phyloP scores from a whole-genome alignment of 306 rosid species.

The Quercus parvula region DNA sequence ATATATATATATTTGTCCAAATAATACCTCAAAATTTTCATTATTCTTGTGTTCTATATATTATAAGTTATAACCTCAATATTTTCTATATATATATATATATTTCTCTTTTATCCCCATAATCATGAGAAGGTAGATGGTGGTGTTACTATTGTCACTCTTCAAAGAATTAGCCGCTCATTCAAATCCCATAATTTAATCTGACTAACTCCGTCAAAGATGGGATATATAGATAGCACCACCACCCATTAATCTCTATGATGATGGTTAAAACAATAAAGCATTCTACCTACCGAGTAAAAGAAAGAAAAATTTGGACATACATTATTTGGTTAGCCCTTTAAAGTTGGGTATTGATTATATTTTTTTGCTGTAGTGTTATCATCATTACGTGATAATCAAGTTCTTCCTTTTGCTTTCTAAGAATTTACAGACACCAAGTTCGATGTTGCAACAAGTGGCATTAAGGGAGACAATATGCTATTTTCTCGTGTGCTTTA shows the following conservation, averaged over 20 bases:
- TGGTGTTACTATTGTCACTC: not conserved
- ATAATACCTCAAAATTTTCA: not conserved
- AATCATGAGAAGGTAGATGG: slow-evolving; percentile 12
- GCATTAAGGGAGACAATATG: not conserved
- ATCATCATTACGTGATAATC: slow-evolving; percentile 3
- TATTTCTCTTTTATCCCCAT: not conserved
- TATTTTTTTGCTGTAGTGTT: not conserved
- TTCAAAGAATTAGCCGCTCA: not conserved
- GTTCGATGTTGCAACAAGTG: slow-evolving; percentile 3
- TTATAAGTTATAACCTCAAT: too few relatives aligned
- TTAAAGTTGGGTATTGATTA: not conserved
- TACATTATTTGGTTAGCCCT: slow-evolving; percentile 4
- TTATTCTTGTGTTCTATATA: not conserved
- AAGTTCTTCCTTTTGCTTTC: not conserved
- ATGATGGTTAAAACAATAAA: slow-evolving; percentile 30
- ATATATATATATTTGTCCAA: too few relatives aligned
- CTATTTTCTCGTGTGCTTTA: slow-evolving; percentile 4
- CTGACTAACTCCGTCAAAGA: slow-evolving; percentile 23
- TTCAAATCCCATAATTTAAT: slow-evolving; percentile 25
- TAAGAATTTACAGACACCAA: not conserved
- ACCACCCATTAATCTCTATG: not conserved
- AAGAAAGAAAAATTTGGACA: not conserved
- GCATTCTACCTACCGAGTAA: slow-evolving; percentile 8
- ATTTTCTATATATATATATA: not conserved
- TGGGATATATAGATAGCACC: slow-evolving; percentile 4